Evolutionary conservation across 805 yeast species (phyloP).

Genomic region (Starmerella potacharoeniae): DNA sequence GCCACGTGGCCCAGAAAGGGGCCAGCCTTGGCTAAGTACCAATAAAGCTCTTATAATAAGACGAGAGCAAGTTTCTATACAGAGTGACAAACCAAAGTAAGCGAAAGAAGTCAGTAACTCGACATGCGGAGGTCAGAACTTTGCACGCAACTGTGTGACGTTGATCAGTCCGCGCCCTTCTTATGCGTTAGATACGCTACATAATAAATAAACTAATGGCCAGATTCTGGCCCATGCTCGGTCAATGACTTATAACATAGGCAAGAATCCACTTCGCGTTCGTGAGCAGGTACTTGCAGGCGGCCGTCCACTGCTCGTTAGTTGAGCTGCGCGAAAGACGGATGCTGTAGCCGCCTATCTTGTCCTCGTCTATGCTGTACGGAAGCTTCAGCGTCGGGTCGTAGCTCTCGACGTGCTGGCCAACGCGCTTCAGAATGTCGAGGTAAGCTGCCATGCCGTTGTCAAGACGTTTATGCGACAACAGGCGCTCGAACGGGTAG

Average conservation of each 20-base stretch:
- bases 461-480: constrained; percentile 61
- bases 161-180: too few species aligned
- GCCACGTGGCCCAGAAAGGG: too few species aligned
- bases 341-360: constrained; percentile 69
- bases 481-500: constrained; percentile 55
- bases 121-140: too few species aligned
- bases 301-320: constrained; percentile 78
- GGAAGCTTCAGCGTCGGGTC: constrained; percentile 57
- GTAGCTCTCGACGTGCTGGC: constrained; percentile 32
- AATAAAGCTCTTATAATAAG: too few species aligned
- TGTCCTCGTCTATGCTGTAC: constrained; percentile 56
- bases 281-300: constrained; percentile 70
- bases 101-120: too few species aligned
- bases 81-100: too few species aligned
- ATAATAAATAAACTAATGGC: too few species aligned
- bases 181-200: too few species aligned
- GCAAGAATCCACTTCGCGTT: constrained; percentile 77
- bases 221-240: too few species aligned
- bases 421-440: constrained; percentile 47
- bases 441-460: constrained; percentile 69
- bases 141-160: too few species aligned
- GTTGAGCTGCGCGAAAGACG: constrained; percentile 49
- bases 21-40: too few species aligned
- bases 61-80: too few species aligned
- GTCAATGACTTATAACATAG: constrained; percentile 31